phyloP scores from a whole-genome alignment of 1,284 basidiomycete species.

The Marasmius fiardii region DNA sequence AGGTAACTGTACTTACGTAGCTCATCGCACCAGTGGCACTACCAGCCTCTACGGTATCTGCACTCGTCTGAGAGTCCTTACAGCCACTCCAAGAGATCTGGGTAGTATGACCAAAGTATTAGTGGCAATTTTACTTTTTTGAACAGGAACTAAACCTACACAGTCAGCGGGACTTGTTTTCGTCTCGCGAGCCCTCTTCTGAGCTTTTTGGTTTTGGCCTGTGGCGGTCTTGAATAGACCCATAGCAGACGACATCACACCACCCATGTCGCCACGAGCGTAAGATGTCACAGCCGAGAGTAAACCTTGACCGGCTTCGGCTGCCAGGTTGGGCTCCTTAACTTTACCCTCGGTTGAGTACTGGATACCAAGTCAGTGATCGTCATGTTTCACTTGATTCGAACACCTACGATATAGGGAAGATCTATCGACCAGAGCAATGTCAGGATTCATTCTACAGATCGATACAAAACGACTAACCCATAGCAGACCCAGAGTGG shows the following conservation, averaged over 20 bases:
- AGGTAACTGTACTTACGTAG: slow-evolving; percentile 41
- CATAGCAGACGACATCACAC: slow-evolving; percentile 60
- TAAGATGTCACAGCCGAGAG: slow-evolving; percentile 70
- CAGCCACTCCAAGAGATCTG: slow-evolving; percentile 87
- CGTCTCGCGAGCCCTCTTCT: slow-evolving; percentile 60
- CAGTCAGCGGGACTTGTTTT: slow-evolving; percentile 78
- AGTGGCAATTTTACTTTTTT: background rate
- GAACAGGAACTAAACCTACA: slow-evolving; percentile 27
- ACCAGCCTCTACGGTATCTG: slow-evolving; percentile 82
- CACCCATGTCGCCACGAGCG: slow-evolving; percentile 73
- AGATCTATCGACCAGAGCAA: slow-evolving; percentile 38
- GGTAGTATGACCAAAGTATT: background rate
- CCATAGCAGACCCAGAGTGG: slow-evolving; percentile 66
- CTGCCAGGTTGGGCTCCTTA: slow-evolving; percentile 85
- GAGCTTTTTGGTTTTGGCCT: slow-evolving; percentile 52
- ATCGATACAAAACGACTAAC: slow-evolving; percentile 28
- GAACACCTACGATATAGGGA: slow-evolving; percentile 50
- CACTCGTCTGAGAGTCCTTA: slow-evolving; percentile 91
- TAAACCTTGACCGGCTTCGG: slow-evolving; percentile 76
- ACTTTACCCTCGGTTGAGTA: slow-evolving; percentile 93
- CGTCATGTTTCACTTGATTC: too few species aligned
- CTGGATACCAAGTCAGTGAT: too few species aligned
- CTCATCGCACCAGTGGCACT: slow-evolving; percentile 89
- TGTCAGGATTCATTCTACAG: background rate
- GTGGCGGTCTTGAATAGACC: slow-evolving; percentile 47